These are phyloP conservation scores for Aspergillus nidulans DNA, from an alignment of 495 filamentous ascomycete genomes.

Conservation along the genomic window DNA sequence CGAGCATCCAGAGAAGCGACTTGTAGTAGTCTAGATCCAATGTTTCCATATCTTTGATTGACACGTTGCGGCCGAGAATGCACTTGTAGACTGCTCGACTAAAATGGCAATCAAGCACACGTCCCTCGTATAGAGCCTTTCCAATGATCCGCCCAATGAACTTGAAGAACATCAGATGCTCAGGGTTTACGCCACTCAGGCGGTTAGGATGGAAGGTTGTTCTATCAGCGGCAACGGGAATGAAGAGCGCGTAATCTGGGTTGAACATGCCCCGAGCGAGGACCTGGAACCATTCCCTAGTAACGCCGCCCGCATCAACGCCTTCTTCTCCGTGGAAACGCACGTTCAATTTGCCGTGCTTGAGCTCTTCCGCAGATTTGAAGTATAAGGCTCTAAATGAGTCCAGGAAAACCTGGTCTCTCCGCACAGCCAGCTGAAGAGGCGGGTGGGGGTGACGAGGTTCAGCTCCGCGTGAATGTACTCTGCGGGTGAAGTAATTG, in stretches of 20 bases:
- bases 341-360: conserved; percentile 96
- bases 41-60: conserved; percentile 99
- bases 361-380: conserved; percentile 92
- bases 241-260: conserved; percentile 93
- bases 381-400: conserved; percentile 95
- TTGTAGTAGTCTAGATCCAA: conserved; percentile 99
- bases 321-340: conserved; percentile 97
- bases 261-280: conserved; percentile 99
- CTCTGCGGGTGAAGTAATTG: conserved; percentile 92
- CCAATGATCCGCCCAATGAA: conserved; percentile 99
- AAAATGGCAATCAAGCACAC: conserved; percentile 97
- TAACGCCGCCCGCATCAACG: conserved; percentile 96
- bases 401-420: conserved; percentile 96
- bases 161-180: conserved; percentile 98
- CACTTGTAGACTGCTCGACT: conserved; percentile 97
- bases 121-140: conserved; percentile 95
- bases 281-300: conserved; percentile 98
- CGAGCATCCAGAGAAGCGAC: conserved; percentile 97
- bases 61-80: conserved; percentile 89
- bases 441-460: conserved; percentile 65
- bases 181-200: conserved; percentile 85
- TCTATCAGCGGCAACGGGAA: conserved; percentile 93
- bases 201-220: conserved; percentile 99
- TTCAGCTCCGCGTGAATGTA: conserved; percentile 71
- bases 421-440: conserved; percentile 82